Base-by-base conservation (phyloP, 2,329 filamentous ascomycete species). In the Metarhizium guizhouense region DNA sequence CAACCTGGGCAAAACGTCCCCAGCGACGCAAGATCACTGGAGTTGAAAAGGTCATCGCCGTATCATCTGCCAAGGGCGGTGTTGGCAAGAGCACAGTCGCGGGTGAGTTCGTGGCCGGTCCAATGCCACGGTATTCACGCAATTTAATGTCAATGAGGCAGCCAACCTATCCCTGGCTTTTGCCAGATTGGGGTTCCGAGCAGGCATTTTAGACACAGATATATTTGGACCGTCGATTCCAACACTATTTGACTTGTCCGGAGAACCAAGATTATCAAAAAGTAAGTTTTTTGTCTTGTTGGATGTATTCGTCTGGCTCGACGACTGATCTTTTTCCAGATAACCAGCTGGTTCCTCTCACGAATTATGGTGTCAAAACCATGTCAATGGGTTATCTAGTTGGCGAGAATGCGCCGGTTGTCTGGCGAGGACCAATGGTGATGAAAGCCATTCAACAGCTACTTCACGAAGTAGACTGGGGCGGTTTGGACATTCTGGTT, bases 321-420 rank as follows among this genome's bases (percentile, higher is more conserved):
- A 25, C 10, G 32, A 38, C 30, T 7, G 25, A 4, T 3, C 11
- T 7, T 42, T 30, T 25, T 11, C 53, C 59, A 89, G 83, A 87
- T 62, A 91, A 92, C 65, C 86, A 91, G 64, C 80, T 99, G 3
- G 66, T 97, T 2, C 94, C 94, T 0, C 74, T 99, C 29, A 91
- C 88, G 25, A 96, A 95, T 67, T 97, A 97, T 74, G 94, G 94
- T 45, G 81, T 99, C 56, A 95, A 95, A 72, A 95, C 91, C 54
- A 99, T 99, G 94, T 96, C 92, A 0, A 97, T 99, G 89, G 94
- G 94, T 52, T 97, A 96, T 61, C 80, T 99, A 1, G 84, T 96
- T 1, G 83, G 82, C 20, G 86, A 90, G 61, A 80, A 84, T 11
- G 87, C 89, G 5, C 90, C 92, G 0, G 87, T 99, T 16, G 92